Conservation (phyloP, 495 filamentous ascomycete species). For the Penicillium desertorum region DNA sequence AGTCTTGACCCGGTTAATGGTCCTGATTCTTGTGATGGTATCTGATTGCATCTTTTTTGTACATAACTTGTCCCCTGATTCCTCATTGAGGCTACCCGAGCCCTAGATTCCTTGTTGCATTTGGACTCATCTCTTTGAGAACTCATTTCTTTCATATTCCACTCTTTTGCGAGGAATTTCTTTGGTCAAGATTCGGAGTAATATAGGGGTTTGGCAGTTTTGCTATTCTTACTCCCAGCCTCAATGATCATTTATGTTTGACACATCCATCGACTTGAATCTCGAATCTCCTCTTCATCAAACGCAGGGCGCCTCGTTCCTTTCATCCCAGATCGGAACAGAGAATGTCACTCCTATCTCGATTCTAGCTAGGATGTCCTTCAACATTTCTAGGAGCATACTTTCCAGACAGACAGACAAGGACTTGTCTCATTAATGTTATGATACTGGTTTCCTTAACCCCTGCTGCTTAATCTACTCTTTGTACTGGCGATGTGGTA, state of each 20-base stretch:
- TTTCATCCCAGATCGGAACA: background rate
- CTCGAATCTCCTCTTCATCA: background rate
- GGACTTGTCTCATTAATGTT: constrained; percentile 15
- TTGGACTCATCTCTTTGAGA: constrained; percentile 7
- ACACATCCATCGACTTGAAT: background rate
- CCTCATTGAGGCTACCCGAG: constrained; percentile 12
- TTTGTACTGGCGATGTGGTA: constrained; percentile 19
- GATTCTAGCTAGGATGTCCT: background rate
- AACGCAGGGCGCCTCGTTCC: background rate
- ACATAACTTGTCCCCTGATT: constrained; percentile 21
- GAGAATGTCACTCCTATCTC: background rate
- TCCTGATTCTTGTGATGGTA: constrained; percentile 1
- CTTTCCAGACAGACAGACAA: background rate
- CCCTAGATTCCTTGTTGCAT: constrained; percentile 21
- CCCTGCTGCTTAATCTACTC: constrained; percentile 17
- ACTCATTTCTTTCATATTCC: constrained; percentile 7
- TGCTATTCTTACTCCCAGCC: background rate
- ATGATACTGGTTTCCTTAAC: constrained; percentile 13
- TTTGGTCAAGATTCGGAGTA: constrained; percentile 9
- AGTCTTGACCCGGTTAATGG: background rate
- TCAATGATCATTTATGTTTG: background rate
- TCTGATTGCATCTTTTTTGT: constrained; percentile 22
- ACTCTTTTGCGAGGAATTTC: constrained; percentile 7
- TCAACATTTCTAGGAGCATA: background rate
- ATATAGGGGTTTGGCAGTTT: constrained; percentile 10